These are phyloP conservation scores for Raphidocelis subcapitata DNA, from an alignment of 139 green algal genomes.

Conservation along the genomic window DNA sequence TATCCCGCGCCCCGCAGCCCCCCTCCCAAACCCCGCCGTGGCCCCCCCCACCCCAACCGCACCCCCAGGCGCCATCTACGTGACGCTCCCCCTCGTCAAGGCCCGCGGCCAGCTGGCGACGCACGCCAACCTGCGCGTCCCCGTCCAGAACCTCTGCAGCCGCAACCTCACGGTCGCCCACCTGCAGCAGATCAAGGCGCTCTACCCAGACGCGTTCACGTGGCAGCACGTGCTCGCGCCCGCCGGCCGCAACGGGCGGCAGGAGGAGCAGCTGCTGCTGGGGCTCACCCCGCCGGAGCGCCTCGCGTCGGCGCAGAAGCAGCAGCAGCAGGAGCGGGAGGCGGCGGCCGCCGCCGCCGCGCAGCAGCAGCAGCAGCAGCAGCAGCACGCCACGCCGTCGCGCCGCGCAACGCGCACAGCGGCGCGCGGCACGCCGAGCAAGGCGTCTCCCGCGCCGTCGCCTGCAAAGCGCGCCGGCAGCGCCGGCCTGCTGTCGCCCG, in stretches of 20 bases:
- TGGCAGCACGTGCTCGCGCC: conserved; percentile 47
- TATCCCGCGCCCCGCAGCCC: no score
- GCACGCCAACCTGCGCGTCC: conserved; percentile 15
- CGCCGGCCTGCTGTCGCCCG: no score
- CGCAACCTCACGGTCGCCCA: conserved; percentile 25
- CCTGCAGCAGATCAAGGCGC: conserved; percentile 52
- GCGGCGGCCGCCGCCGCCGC: neutral
- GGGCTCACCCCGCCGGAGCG: neutral
- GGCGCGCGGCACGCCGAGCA: no score
- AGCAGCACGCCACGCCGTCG: neutral
- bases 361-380: neutral
- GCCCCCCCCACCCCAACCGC: no score
- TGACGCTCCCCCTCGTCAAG: conserved; percentile 21
- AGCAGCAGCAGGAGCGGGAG: neutral
- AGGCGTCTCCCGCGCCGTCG: no score
- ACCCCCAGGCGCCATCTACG: conserved; percentile 22
- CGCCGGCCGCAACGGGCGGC: neutral
- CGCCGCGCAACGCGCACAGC: neutral
- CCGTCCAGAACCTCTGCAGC: conserved; percentile 20
- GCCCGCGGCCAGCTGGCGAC: conserved; percentile 22
- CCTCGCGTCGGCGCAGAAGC: neutral
- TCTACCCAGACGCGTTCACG: conserved; percentile 43
- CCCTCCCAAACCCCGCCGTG: no score
- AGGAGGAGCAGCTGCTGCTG: conserved; percentile 29
- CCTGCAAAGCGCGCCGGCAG: no score